These are phyloP conservation scores for Poronia punctata DNA, from an alignment of 495 filamentous ascomycete genomes.

Conservation along the genomic window DNA sequence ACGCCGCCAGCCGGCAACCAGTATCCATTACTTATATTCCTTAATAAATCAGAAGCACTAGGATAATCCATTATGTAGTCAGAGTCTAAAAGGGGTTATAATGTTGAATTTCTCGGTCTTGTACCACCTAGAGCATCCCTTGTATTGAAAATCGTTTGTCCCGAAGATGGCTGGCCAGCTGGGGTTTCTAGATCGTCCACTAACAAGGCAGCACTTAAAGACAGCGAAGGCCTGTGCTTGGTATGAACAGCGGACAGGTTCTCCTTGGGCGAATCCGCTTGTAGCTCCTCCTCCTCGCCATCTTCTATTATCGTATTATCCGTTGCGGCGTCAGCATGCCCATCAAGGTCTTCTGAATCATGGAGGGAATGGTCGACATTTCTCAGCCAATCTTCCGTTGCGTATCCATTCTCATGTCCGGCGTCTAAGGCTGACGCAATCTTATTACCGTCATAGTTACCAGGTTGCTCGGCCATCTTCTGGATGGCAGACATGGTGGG, in stretches of 20 bases:
- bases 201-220: too few relatives aligned
- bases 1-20: too few relatives aligned
- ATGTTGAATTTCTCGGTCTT: not conserved
- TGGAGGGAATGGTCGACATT: conserved; percentile 5
- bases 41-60: too few relatives aligned
- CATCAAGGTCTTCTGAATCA: conserved; percentile 2
- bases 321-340: conserved; percentile 3
- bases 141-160: not conserved
- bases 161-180: not conserved
- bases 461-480: not conserved
- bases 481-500: not conserved
- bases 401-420: not conserved
- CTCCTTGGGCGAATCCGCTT: not conserved
- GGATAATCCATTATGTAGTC: not conserved
- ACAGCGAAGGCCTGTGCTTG: too few relatives aligned
- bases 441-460: not conserved
- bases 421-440: not conserved
- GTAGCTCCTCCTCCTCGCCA: not conserved
- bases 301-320: conserved; percentile 6
- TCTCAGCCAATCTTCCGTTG: conserved; percentile 11
- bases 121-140: not conserved
- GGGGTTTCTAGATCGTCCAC: not conserved
- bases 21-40: too few relatives aligned
- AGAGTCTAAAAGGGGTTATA: not conserved
- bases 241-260: not conserved